These are phyloP conservation scores for Solanum virginianum DNA, from an alignment of 257 asterid genomes.

Conservation along the genomic window DNA sequence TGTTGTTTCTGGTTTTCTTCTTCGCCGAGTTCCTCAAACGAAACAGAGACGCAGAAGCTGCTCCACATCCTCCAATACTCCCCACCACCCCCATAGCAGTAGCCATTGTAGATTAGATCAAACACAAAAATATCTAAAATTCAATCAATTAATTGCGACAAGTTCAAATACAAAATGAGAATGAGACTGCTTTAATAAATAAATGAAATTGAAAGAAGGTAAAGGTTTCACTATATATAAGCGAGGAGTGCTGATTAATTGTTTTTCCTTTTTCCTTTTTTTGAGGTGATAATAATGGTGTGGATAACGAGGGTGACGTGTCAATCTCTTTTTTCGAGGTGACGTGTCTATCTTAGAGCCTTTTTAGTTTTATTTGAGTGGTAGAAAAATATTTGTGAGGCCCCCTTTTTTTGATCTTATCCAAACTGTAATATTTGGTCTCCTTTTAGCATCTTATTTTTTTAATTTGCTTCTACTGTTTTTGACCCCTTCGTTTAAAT, in stretches of 20 bases:
- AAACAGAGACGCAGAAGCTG: constrained; percentile 28
- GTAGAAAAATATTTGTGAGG: neutral
- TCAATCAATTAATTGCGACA: neutral
- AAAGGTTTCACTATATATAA: neutral
- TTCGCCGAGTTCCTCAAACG: constrained; percentile 17
- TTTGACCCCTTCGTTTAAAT: neutral
- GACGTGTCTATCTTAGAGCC: neutral
- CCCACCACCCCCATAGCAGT: constrained; percentile 16
- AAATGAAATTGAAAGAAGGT: neutral
- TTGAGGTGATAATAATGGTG: neutral
- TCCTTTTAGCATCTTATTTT: too few relatives aligned
- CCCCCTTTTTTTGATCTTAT: neutral
- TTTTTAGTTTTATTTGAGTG: neutral
- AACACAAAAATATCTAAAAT: neutral
- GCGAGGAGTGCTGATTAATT: neutral
- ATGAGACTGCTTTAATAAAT: neutral
- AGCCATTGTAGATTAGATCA: constrained; percentile 24
- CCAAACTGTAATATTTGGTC: neutral
- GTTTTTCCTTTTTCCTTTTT: neutral
- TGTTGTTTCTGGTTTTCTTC: constrained; percentile 5
- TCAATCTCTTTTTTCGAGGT: neutral
- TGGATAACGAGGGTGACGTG: neutral
- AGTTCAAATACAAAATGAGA: neutral
- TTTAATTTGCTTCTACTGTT: neutral
- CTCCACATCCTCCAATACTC: constrained; percentile 31